Evolutionary conservation across 1,139 yeast genomes (phyloP), one percentile per base, ranked within the genome.

Genomic region (Tardiomyces blankii): DNA sequence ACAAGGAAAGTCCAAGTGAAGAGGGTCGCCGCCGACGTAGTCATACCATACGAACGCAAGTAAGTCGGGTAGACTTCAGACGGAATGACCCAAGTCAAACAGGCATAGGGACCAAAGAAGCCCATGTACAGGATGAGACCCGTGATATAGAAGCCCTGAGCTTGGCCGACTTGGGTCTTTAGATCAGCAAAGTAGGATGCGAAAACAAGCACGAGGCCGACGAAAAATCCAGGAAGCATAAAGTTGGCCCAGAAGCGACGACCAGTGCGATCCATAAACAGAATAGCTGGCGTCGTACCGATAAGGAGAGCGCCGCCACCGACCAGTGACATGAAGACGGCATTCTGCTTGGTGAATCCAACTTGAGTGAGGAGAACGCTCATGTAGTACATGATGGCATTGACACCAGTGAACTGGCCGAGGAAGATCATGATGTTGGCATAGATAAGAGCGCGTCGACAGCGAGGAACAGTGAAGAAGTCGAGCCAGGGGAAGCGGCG

Each of bases 381-480:
- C 16, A 63, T 56, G 62, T 82, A 83, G 65, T 82, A 82, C 16
- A 95, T 93, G 65, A 87, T 85, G 46, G 85, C 93, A 58, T 87
- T 87, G 61, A 86, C 80, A 59, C 95, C 95, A 66, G 95, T 86
- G 69, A 87, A 83, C 63, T 87, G 95, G 68, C 87, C 95, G 87
- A 83, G 82, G 61, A 86, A 83, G 80, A 87, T 86, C 51, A 80
- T 84, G 51, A 85, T 73, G 75, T 83, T 82, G 2, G 94, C 78
- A 47, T 86, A 95, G 89, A 78, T 0, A 86, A 79, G 48, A 54
- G 61, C 46, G 57, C 61, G 63, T 83, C 93, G 56, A 89, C 73
- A 3, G 89, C 89, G 30, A n/a, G 16, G 16, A 27, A 9, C 12
- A 9, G 30, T 27, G 30, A 27, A 9, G 12, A 27, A 12, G 12